Conservation (phyloP, 2,329 filamentous ascomycete species). For the Emericellopsis cladophorae region DNA sequence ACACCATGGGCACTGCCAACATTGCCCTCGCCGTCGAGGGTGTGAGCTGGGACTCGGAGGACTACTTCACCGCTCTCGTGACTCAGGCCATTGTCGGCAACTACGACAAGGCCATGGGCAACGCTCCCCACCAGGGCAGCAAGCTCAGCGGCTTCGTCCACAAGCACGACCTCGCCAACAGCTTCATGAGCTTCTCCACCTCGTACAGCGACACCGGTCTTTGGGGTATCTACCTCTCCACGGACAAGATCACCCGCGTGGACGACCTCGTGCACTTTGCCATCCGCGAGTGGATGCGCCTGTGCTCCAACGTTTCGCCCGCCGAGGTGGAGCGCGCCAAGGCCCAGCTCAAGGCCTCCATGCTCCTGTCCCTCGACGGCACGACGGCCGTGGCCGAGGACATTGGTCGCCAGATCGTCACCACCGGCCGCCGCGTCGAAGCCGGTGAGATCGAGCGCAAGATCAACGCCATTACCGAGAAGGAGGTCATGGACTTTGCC, state of each 20-base stretch:
- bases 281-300: constrained; percentile 93
- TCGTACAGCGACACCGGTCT: constrained; percentile 99
- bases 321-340: constrained; percentile 97
- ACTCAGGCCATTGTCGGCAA: constrained; percentile 98
- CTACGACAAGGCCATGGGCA: constrained; percentile 98
- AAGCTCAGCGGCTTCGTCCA: constrained; percentile 93
- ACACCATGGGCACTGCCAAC: constrained; percentile 91
- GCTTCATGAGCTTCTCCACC: constrained; percentile 99
- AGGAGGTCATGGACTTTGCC: constrained; percentile 95
- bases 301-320: constrained; percentile 76
- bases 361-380: constrained; percentile 92
- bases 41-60: constrained; percentile 98
- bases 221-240: constrained; percentile 98
- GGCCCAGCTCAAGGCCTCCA: constrained; percentile 96
- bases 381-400: constrained; percentile 97
- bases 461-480: constrained; percentile 80
- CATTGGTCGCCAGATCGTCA: constrained; percentile 96
- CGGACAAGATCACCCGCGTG: constrained; percentile 73
- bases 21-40: constrained; percentile 98
- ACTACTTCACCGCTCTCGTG: constrained; percentile 97
- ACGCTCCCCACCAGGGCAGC: constrained; percentile 93
- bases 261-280: constrained; percentile 98
- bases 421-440: constrained; percentile 81
- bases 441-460: constrained; percentile 90
- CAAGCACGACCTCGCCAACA: constrained; percentile 93